Base-by-base conservation (phyloP, 2,329 filamentous ascomycete genomes). In the Aspergillus ruber region DNA sequence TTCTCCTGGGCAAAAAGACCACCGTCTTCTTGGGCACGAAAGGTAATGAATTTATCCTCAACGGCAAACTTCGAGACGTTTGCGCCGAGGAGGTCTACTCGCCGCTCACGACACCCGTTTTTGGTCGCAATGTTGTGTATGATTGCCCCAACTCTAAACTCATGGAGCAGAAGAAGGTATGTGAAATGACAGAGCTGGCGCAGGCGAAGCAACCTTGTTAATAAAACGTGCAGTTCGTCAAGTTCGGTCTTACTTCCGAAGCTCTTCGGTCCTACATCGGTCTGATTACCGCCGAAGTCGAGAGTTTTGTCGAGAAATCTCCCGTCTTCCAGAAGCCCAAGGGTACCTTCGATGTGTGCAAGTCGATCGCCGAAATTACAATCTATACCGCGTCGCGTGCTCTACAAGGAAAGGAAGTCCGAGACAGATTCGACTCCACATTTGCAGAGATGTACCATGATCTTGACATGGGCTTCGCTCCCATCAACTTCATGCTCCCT, bases 91-190 rank as follows among this genome's bases (percentile, higher is more conserved):
- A 95, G 61, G 87, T 95, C 54, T 95, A 95, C 72, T 85, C 81
- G 47, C 85, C 87, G 47, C 77, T 95, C 48, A 81, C 77, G 20
- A 82, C 79, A 5, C 81, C 81, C 40, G 80, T 84, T 3, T 95
- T 95, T 64, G 89, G 89, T 56, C 83, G 82, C 59, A 85, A 90
- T 71, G 89, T 95, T 21, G 87, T 94, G 46, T 95, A 94, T 65
- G 89, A 94, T 67, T 93, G 88, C 71, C 88, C 88, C 38, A 94
- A 94, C 66, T 78, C 88, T 49, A 94, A 94, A 72, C 80, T 95
- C 63, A 94, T 95, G 89, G 89, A 95, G 74, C 89, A 95, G 76
- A 95, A 95, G 77, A 93, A 91, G 82, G 87, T 90, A 67, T 53
- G 71, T 21, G 18, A 47, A 42, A 40, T 15, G n/a, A 39, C 15